Conservation (phyloP, 2,329 filamentous ascomycete genomes). For the Aspergillus aculeatinus region DNA sequence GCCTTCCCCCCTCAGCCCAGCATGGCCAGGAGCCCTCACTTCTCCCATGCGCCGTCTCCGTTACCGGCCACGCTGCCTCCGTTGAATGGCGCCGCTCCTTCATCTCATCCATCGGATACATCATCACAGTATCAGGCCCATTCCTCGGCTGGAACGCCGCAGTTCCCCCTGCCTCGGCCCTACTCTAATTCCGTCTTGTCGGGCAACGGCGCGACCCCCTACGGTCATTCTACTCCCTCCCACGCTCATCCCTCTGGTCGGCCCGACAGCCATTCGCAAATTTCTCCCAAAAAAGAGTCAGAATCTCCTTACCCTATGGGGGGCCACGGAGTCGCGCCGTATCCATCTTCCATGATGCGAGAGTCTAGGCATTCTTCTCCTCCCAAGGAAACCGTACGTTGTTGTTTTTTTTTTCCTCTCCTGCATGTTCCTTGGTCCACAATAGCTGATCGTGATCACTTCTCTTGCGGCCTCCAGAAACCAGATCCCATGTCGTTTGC, state of each 20-base stretch:
- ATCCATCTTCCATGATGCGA: slow-evolving; percentile 33
- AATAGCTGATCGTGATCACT: not conserved
- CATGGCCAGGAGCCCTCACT: slow-evolving; percentile 43
- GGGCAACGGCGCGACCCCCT: slow-evolving; percentile 38
- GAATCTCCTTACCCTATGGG: slow-evolving; percentile 36
- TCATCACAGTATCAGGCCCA: slow-evolving; percentile 39
- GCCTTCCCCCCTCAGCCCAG: slow-evolving; percentile 36
- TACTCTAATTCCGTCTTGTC: slow-evolving; percentile 37
- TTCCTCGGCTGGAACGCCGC: slow-evolving; percentile 30
- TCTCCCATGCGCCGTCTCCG: slow-evolving; percentile 42
- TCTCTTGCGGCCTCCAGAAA: slow-evolving; percentile 50
- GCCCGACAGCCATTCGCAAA: slow-evolving; percentile 40
- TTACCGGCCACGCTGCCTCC: slow-evolving; percentile 41
- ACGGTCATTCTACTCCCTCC: slow-evolving; percentile 36
- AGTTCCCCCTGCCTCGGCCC: slow-evolving; percentile 36
- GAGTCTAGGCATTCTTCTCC: slow-evolving; percentile 36
- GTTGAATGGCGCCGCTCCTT: slow-evolving; percentile 38
- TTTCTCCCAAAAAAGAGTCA: slow-evolving; percentile 41
- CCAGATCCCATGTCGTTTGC: slow-evolving; percentile 93
- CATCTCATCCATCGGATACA: slow-evolving; percentile 32
- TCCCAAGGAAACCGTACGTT: slow-evolving; percentile 43
- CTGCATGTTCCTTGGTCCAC: not conserved
- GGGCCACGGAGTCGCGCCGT: slow-evolving; percentile 30
- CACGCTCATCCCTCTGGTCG: slow-evolving; percentile 45
- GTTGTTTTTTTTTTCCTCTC: not conserved